phyloP scores from a whole-genome alignment of 2,329 filamentous ascomycete species.

The Calonectria hongkongensis region DNA sequence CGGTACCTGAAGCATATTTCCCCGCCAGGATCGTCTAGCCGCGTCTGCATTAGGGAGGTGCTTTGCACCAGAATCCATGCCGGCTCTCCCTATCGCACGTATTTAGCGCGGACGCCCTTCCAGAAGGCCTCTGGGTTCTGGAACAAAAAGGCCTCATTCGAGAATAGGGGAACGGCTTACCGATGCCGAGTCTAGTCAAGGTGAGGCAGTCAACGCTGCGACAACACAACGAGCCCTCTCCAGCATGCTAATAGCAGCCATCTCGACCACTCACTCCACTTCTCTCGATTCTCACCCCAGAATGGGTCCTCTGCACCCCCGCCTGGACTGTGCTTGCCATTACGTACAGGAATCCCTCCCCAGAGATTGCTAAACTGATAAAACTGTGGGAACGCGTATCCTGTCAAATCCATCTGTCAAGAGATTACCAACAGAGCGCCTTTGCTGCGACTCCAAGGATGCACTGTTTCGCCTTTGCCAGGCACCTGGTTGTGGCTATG shows the following conservation, averaged over 20 bases:
- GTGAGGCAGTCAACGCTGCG: not conserved
- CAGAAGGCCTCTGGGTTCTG: constrained; percentile 12
- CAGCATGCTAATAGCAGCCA: too few species aligned
- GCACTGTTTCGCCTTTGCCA: not conserved
- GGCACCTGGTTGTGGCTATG: not conserved
- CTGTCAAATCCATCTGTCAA: constrained; percentile 7
- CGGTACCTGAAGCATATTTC: not conserved
- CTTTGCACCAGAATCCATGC: constrained; percentile 24
- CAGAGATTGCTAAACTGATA: constrained; percentile 23
- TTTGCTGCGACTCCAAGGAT: not conserved
- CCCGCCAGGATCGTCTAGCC: constrained; percentile 13
- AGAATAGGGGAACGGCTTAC: not conserved
- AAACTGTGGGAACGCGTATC: constrained; percentile 15
- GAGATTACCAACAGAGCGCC: not conserved
- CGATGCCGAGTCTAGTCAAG: not conserved
- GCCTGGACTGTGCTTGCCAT: constrained; percentile 36
- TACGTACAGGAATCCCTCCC: constrained; percentile 40
- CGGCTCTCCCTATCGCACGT: constrained; percentile 2
- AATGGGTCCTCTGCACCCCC: constrained; percentile 29
- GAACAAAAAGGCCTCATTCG: not conserved
- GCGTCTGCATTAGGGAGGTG: constrained; percentile 38
- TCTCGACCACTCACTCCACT: constrained; percentile 7
- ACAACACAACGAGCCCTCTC: not conserved
- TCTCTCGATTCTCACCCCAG: constrained; percentile 23
- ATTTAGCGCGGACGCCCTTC: constrained; percentile 4